These are phyloP conservation scores for Mucor plumbeus DNA, from an alignment of 371 early-diverging fungal genomes.

Conservation along the genomic window DNA sequence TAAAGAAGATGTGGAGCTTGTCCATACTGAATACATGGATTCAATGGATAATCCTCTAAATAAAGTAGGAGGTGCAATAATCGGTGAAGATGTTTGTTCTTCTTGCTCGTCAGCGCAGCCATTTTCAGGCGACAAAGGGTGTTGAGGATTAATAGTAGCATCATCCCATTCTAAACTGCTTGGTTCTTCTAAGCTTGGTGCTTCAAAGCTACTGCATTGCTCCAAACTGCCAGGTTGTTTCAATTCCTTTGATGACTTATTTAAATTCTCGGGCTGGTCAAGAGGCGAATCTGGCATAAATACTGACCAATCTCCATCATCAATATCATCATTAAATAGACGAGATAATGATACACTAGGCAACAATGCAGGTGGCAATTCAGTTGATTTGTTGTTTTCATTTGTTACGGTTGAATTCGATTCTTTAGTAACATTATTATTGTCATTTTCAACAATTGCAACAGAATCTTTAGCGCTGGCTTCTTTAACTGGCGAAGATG, in stretches of 20 bases:
- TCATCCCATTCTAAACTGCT: constrained; percentile 2
- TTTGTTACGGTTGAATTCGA: neutral
- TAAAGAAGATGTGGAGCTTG: neutral
- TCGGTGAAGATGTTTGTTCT: neutral
- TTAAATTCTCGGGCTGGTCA: neutral
- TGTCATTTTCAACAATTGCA: neutral
- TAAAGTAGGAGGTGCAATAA: neutral
- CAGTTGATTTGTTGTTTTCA: neutral
- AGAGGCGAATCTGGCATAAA: neutral
- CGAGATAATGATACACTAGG: neutral
- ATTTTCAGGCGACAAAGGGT: neutral
- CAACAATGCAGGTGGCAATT: neutral
- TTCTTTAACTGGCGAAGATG: neutral
- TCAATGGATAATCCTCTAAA: constrained; percentile 25
- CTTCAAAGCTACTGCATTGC: neutral
- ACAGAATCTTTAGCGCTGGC: neutral
- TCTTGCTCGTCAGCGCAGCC: neutral
- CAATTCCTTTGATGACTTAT: neutral
- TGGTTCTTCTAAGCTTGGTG: neutral
- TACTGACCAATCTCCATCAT: constrained; percentile 14
- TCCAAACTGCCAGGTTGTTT: neutral
- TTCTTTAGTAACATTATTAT: neutral
- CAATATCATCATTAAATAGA: constrained; percentile 7
- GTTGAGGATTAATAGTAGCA: neutral
- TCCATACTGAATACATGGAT: constrained; percentile 28